A percentile compares a stretch with the other conserved stretches of the same genome.
Evolutionary conservation across 495 filamentous ascomycete species (phyloP).

Genomic region (Neohortaea acidophila): DNA sequence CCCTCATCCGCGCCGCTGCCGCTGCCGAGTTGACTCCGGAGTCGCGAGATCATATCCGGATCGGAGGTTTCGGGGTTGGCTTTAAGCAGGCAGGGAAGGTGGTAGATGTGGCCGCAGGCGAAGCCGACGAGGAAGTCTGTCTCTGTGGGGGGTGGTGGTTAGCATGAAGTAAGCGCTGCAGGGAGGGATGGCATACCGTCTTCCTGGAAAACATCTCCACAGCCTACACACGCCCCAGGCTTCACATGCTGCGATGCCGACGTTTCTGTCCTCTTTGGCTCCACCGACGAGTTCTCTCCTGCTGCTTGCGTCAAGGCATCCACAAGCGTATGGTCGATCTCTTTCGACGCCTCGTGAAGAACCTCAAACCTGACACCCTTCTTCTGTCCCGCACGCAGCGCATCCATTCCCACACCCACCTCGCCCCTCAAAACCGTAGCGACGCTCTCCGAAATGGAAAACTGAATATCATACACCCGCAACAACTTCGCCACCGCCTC

Average conservation of each 20-base stretch:
- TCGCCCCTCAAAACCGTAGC: conserved; percentile 75
- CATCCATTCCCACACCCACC: conserved; percentile 67
- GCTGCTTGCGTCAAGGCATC: conserved; percentile 12
- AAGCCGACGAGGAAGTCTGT: conserved; percentile 54
- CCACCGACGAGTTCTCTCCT: conserved; percentile 7
- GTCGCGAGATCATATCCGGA: conserved; percentile 25
- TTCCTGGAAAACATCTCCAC: conserved; percentile 13
- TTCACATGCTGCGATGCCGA: conserved; percentile 16
- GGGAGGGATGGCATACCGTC: conserved; percentile 9
- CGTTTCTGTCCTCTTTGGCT: conserved; percentile 13
- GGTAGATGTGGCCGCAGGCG: conserved; percentile 82
- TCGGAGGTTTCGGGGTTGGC: conserved; percentile 18
- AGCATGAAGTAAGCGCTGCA: not conserved
- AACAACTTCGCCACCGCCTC: conserved; percentile 76
- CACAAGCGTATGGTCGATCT: conserved; percentile 11
- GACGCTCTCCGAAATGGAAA: conserved; percentile 76
- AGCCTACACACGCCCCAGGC: conserved; percentile 16
- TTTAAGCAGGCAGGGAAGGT: conserved; percentile 60
- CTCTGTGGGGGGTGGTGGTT: conserved; percentile 2
- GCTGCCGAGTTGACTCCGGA: conserved; percentile 27
- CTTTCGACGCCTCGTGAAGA: conserved; percentile 20
- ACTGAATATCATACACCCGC: conserved; percentile 84
- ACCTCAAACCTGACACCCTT: conserved; percentile 84
- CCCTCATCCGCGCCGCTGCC: conserved; percentile 31
- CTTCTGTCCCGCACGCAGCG: conserved; percentile 56